Percentiles rank a stretch among this genome's conserved stretches.
Conservation (phyloP, 1,284 basidiomycete species). For the Cronartium ribicola region DNA sequence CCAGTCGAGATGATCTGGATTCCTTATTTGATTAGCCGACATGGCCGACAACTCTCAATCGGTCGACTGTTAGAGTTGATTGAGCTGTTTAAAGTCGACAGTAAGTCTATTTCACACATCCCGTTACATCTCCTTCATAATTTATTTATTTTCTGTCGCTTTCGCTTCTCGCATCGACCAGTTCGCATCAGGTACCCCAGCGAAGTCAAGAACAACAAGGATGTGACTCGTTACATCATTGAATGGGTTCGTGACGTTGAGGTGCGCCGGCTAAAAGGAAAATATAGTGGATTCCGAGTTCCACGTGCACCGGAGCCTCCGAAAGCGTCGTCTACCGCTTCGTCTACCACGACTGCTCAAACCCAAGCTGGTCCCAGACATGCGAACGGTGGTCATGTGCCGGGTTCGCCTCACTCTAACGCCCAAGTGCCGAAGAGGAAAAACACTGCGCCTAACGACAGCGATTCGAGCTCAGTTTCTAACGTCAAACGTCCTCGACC, state of each 20-base stretch:
- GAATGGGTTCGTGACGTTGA: slow-evolving; percentile 22
- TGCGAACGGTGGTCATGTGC: too few species aligned
- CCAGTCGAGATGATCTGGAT: slow-evolving; percentile 41
- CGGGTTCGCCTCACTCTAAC: too few species aligned
- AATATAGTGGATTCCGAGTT: slow-evolving; percentile 29
- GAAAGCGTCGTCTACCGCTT: neutral
- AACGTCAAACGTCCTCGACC: slow-evolving; percentile 19
- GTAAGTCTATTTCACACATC: slow-evolving; percentile 1
- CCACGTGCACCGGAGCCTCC: slow-evolving; percentile 13
- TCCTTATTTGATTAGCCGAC: slow-evolving; percentile 27
- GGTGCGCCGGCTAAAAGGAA: slow-evolving; percentile 12
- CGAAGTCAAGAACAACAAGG: slow-evolving; percentile 34
- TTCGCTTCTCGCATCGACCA: neutral
- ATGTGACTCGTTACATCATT: slow-evolving; percentile 7
- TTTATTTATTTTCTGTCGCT: neutral
- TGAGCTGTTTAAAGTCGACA: slow-evolving; percentile 32
- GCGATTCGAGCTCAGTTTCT: neutral
- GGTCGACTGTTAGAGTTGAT: slow-evolving; percentile 26
- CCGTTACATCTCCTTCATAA: neutral
- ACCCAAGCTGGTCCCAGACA: too few species aligned
- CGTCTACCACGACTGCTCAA: neutral
- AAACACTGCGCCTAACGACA: too few species aligned
- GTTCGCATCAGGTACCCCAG: slow-evolving; percentile 24
- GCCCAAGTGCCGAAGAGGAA: too few species aligned
- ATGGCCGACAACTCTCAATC: slow-evolving; percentile 18